Evolutionary conservation across 2,329 filamentous ascomycete species (phyloP), one percentile per base, ranked within the genome.

Genomic region (Calonectria hawksworthii): DNA sequence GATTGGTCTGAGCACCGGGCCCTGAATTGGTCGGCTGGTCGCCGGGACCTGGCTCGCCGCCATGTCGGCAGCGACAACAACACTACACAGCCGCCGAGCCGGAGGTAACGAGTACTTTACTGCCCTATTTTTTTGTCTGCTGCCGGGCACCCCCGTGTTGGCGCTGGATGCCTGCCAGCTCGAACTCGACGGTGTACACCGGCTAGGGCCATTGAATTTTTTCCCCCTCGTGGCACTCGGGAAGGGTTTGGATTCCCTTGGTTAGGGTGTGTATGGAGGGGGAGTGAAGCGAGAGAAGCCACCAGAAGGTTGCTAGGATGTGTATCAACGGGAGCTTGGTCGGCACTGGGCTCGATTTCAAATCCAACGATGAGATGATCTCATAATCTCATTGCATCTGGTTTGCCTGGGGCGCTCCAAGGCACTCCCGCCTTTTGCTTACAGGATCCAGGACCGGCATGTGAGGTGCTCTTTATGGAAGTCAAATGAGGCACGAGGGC

Each of bases 1-100:
- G 83, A 87, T 86, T 88, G 86, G 85, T 64, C 73, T 70, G 56
- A 61, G 54, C 66, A 66, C 44, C 69, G 68, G 73, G 75, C 74
- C 75, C 77, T 75, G 77, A 76, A 77, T 61, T 78, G 77, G 47
- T 34, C 75, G 76, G 73, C 75, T 75, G 76, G 80, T 79, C 74
- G 73, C 76, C 67, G 74, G 74, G 75, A 80, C 80, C 51, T 79
- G 75, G 74, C 73, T 75, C 77, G 63, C 78, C 78, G 80, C 78
- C 74, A 67, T 72, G 75, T 71, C 74, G 77, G 71, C 75, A 74
- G 76, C 65, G 72, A 77, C 76, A 77, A 64, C 69, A 72, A 65
- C 54, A 76, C 56, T 73, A 75, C 68, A 61, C 68, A 79, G 75
- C 80, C 79, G 80, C 80, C 80, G 79, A 81, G 79, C 79, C 80